Conservation (phyloP, 306 rosid species). For the Begonia masoniana region DNA sequence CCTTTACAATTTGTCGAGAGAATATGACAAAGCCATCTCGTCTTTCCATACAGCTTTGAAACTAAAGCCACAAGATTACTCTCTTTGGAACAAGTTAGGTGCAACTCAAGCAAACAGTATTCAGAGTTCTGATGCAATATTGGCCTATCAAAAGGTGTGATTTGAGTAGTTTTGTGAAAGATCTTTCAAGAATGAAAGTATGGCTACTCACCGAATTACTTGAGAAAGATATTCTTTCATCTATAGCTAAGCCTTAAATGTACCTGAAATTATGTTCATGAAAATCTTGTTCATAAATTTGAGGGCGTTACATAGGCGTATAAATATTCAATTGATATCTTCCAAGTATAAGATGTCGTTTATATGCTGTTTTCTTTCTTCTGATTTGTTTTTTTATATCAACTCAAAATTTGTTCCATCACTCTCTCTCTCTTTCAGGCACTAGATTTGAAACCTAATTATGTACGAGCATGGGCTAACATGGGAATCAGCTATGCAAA, state of each 20-base stretch:
- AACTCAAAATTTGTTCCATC: not conserved
- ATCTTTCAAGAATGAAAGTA: no score
- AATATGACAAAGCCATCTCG: constrained; percentile 79
- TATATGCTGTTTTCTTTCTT: no score
- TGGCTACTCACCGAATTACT: no score
- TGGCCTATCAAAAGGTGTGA: constrained; percentile 88
- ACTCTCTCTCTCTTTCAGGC: constrained; percentile 38
- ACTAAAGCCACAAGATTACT: constrained; percentile 87
- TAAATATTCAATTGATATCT: no score
- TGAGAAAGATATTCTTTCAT: no score
- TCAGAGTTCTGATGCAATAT: constrained; percentile 95
- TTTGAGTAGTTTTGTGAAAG: not conserved
- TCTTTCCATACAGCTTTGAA: constrained; percentile 80
- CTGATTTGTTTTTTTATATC: no score
- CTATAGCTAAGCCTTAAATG: no score
- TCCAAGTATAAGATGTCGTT: no score
- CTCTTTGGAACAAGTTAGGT: constrained; percentile 99
- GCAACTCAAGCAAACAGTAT: constrained; percentile 99
- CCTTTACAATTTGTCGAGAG: constrained; percentile 82
- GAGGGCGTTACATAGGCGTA: no score
- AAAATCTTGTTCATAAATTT: no score
- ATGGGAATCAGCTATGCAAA: constrained; percentile 99
- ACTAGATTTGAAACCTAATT: constrained; percentile 93
- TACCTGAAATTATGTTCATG: no score
- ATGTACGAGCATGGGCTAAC: constrained; percentile 99